Evolutionary conservation across 345 rosid species (phyloP).

Genomic region (Melaleuca alternifolia): DNA sequence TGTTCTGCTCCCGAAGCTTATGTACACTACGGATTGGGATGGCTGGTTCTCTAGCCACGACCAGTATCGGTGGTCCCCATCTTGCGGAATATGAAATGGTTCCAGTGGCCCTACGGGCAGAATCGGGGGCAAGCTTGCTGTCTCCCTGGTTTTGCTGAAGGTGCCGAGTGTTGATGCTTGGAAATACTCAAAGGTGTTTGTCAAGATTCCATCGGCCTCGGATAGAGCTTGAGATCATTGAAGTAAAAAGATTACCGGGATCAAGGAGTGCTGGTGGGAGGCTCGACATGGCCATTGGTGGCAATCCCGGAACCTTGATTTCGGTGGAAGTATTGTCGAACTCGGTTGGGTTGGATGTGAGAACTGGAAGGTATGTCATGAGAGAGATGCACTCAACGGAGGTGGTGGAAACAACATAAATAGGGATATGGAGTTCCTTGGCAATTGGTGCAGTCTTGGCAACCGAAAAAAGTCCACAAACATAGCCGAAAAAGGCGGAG

Average conservation of each 20-base stretch:
- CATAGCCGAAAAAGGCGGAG: conserved; percentile 12
- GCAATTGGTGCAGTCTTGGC: conserved; percentile 7
- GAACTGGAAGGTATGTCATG: not conserved
- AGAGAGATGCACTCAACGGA: conserved; percentile 13
- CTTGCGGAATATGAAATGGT: conserved; percentile 6
- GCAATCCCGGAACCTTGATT: conserved; percentile 21
- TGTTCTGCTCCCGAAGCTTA: conserved; percentile 32
- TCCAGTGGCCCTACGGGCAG: conserved; percentile 19
- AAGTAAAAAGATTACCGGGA: conserved; percentile 1
- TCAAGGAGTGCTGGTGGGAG: conserved; percentile 17
- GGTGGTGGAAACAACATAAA: conserved; percentile 11
- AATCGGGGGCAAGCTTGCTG: conserved; percentile 10
- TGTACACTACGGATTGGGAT: conserved; percentile 19
- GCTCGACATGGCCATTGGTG: conserved; percentile 12
- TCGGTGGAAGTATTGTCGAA: not conserved
- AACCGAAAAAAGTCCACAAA: conserved; percentile 11
- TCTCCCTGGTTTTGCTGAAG: not conserved
- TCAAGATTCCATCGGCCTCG: conserved; percentile 14
- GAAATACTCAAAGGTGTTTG: conserved; percentile 21
- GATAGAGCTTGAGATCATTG: not conserved
- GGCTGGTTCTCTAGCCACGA: conserved; percentile 27
- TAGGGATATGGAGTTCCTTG: conserved; percentile 6
- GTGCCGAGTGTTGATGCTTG: conserved; percentile 7
- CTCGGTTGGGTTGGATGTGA: not conserved
- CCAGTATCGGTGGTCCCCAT: not conserved